Base-by-base conservation (phyloP, 164 flowering plant genomes). In the Liriodendron chinense region DNA sequence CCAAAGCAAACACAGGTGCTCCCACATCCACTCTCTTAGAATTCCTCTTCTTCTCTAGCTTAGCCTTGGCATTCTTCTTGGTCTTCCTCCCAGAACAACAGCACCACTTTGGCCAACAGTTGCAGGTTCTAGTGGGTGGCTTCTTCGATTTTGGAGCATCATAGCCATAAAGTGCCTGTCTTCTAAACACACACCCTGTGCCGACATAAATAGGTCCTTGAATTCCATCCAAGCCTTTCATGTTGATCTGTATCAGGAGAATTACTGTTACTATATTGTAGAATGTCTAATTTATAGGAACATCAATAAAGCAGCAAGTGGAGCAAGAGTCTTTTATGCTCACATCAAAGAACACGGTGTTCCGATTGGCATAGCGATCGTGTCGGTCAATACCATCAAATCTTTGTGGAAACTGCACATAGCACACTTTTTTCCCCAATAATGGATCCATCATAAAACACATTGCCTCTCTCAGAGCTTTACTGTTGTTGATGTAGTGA, bases 161-260 rank as follows among this genome's bases (percentile, higher is more conserved):
- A 80, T 91, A 92, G 1, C 99, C 99, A 84, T 96, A 93, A 69
- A 96, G 85, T 22, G 99, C 99, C 78, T 89, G 98, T 74, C 99
- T 87, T 78, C 89, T 87, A 79, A 96, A 96, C 62, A 93, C 96
- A 79, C 99, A 96, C 64, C 98, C 99, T 9, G 99, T 93, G 26
- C 99, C 98, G 16, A 96, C 98, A 86, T 96, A 96, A 0, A 88
- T 92, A 1, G 98, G 99, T 62, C 99, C 99, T 77, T 96, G 99
- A 75, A 96, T 84, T 72, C 98, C 98, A 81, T 95, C 98, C 59
- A 95, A 81, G 47, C 98, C 98, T 81, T 91, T 93, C 98, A 96
- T 91, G 89, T 93, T 96, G 67, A 96, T 96, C 99, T 96, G 89
- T 77, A 86, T n/a, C 47, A 24, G 56, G 7, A 20, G 14, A 63